Base-by-base conservation (phyloP, 805 yeast species). In the Candida argentea region DNA sequence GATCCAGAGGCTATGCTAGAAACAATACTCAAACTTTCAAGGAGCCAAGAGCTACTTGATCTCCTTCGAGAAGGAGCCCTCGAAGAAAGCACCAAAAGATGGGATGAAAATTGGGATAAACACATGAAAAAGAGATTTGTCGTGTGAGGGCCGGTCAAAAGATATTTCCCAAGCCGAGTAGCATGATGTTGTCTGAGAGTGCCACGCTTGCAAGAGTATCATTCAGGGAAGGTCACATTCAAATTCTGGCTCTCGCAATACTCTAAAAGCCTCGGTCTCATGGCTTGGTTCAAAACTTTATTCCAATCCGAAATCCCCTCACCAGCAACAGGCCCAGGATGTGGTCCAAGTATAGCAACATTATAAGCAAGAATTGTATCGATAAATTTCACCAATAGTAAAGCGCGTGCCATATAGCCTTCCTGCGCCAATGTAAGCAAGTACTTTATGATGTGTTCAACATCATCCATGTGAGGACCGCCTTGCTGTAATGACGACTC, bases 41-140 rank as follows among this genome's bases (percentile, higher is more conserved):
- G 50, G 24, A 45, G 57, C 44, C 27, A 46, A 31, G 22, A 38
- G 1, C 51, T 65, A 5, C 49, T 67, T 26, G 34, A 43, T 0
- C 58, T 37, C 2, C 43, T 89, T 24, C 75, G 68, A 39, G 37
- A 43, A 6, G 95, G 95, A 9, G 97, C 96, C 0, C 11, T 76
- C 27, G 32, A 41, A n/a, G 94, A 87, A 53, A 73, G 93, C 29
- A 36, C 57, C 24, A 47, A 52, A 15, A 67, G 81, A 30, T 89
- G 97, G 97, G 70, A 73, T 24, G 54, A 63, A 8, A 81, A 77
- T 44, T 89, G 97, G 97, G 25, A 27, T 16, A 34, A 37, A 3
- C 61, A 60, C 25, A 49, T 78, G 26, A 67, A 65, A 1, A 40
- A 43, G 4, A 22, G 28, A 2, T 55, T 64, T 31, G 8, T n/a